Evolutionary conservation across 2,329 filamentous ascomycete genomes (phyloP), one percentile per base, ranked within the genome.

Genomic region (Fusarium anthophilum): DNA sequence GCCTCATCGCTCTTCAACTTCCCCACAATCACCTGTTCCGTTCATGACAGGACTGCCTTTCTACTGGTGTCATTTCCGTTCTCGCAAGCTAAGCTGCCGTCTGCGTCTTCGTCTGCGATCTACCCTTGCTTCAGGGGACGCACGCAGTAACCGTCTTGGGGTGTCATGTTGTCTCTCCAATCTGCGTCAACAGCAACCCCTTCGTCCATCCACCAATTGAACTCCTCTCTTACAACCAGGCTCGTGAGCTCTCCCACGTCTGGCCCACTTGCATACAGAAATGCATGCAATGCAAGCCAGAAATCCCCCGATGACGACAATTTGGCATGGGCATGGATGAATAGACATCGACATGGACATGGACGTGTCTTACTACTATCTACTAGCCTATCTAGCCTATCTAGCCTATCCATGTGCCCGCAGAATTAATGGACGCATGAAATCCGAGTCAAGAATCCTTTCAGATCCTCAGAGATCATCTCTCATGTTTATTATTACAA

Each of bases 301-400:
- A 69, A 66, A 73, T 68, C 54, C 45, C 58, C 67, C 72, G 62
- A 78, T 75, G 73, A 77, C 75, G 73, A 71, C 73, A 76, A 51
- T 55, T 72, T 63, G 56, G 73, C 65, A 56, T 68, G 45, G 65
- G 45, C 65, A 60, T 68, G 58, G 54, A 51, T 48, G 28, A 30
- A 48, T 35, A 35, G 28, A 67, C 64, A 56, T 68, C 1, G 44
- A 47, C 60, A 57, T 53, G 14, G 47, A 24, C 30, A 37, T 26
- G 53, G 56, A 68, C 61, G 47, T 65, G 53, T 72, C 64, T 73
- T 55, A 58, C 55, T 37, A 38, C 18, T 55, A 47, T 35, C 32
- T 35, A 39, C 39, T 20, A 35, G 32, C 45, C 47, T 48, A 39
- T 35, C 48, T 20, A 35, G 32, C 45, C 47, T 48, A 39, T 35